Base-by-base conservation (phyloP, 2,329 filamentous ascomycete genomes). In the Apiospora kogelbergensis region DNA sequence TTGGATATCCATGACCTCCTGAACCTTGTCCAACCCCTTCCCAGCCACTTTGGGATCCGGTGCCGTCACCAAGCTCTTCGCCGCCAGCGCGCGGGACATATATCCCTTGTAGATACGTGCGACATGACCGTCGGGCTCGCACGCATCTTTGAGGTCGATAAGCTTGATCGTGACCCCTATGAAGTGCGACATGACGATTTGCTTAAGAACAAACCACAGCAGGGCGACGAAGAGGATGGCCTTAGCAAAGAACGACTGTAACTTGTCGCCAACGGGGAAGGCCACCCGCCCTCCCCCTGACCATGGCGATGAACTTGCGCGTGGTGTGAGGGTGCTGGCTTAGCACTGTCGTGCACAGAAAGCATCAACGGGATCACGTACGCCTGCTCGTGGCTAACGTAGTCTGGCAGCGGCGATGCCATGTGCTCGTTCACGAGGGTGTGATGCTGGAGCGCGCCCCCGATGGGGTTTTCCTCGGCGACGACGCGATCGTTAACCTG, bases 401-500 rank as follows among this genome's bases (percentile, higher is more conserved):
- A 37, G 3, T 48, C 69, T 0, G 78, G 76, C 10, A 79, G 70
- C 0, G 10, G 68, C 2, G 66, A n/a, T 1, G 66, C 63, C 15
- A 73, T 3, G 1, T 60, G 63, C 6, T 44, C 60, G 9, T 65
- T 13, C 0, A 73, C 63, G 6, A 48, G 71, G 20, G 68, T 68
- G 70, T 76, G 77, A 9, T 75, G 13, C 70, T 79, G 77, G 70
- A 77, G 79, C 0, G 67, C 77, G 22, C 74, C 76, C 15, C 75
- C 66, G 6, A 46, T 9, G 68, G 66, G 67, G 9, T 70, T 70
- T 48, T 66, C 46, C 63, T 60, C 33, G 13, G 70, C 74, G 9
- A 77, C 24, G 1, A 81, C 76, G n/a, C 79, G 77, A 66, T 81
- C 79, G 9, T 79, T 79, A 2, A 71, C 53, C 44, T 74, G 73